Conservation (phyloP, 148 eudicot species). For the Persicaria maculosa region DNA sequence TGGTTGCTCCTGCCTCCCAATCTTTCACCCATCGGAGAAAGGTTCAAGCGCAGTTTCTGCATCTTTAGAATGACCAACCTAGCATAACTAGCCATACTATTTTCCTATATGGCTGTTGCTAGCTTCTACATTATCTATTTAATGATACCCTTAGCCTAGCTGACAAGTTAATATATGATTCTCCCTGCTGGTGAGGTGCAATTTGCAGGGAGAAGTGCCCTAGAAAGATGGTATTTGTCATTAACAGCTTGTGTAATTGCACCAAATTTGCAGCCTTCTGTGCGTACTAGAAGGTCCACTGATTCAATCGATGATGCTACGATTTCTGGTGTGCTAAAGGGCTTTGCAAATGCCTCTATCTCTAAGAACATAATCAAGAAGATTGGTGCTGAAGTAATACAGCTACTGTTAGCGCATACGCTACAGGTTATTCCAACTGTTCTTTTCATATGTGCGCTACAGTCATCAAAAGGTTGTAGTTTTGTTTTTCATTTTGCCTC, state of each 20-base stretch:
- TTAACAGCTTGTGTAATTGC: constrained; percentile 2
- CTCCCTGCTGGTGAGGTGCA: background rate
- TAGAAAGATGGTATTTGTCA: background rate
- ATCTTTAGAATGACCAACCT: background rate
- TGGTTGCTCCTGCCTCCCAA: background rate
- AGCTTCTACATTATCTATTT: background rate
- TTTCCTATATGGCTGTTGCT: background rate
- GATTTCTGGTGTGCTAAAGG: constrained; percentile 45
- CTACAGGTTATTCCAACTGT: constrained; percentile 50
- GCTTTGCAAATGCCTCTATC: constrained; percentile 39
- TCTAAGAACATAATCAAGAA: constrained; percentile 56
- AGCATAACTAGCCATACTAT: background rate
- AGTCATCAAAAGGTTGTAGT: background rate
- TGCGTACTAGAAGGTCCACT: constrained; percentile 50
- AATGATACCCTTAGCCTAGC: background rate
- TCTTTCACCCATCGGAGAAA: background rate
- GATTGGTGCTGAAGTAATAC: constrained; percentile 50
- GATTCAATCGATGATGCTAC: constrained; percentile 32
- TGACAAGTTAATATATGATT: background rate
- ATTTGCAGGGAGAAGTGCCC: background rate
- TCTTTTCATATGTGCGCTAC: background rate
- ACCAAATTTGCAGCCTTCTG: constrained; percentile 40
- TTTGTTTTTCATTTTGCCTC: background rate
- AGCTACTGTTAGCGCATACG: constrained; percentile 62
- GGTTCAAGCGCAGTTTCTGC: background rate